phyloP scores from a whole-genome alignment of 371 early-diverging fungal species.

The Umbelopsis sp. region DNA sequence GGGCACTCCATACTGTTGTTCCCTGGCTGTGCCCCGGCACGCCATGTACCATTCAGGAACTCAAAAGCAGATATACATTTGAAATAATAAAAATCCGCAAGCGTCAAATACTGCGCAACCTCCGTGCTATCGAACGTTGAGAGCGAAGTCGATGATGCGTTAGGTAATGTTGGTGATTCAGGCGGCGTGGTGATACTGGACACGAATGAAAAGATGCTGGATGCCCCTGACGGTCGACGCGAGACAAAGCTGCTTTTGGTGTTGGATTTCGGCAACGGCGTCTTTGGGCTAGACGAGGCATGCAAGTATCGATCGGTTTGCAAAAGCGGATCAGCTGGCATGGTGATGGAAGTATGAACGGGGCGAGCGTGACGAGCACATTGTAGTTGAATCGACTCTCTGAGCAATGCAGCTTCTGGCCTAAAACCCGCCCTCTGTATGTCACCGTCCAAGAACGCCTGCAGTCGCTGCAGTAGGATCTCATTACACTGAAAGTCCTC shows the following conservation, averaged over 20 bases:
- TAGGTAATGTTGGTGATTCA: conserved; percentile 31
- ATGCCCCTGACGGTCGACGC: conserved; percentile 30
- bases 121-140: conserved; percentile 34
- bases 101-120: conserved; percentile 46
- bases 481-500: conserved; percentile 59
- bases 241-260: background rate
- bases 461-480: conserved; percentile 36
- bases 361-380: background rate
- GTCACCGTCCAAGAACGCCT: conserved; percentile 40
- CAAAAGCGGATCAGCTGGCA: background rate
- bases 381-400: conserved; percentile 36
- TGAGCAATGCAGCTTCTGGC: conserved; percentile 37
- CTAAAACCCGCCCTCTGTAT: conserved; percentile 37
- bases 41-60: conserved; percentile 33
- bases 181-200: conserved; percentile 38
- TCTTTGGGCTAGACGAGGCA: background rate
- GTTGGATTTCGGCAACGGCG: background rate
- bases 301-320: background rate
- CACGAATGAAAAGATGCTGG: conserved; percentile 32
- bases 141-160: conserved; percentile 7
- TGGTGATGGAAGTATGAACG: background rate
- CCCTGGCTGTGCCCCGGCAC: background rate
- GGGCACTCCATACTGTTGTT: background rate
- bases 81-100: conserved; percentile 46
- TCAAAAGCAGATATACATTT: conserved; percentile 36